Evolutionary conservation across 1,139 yeast genomes (phyloP), one percentile per base, ranked within the genome.

Genomic region (Saccharomyces hybrid): DNA sequence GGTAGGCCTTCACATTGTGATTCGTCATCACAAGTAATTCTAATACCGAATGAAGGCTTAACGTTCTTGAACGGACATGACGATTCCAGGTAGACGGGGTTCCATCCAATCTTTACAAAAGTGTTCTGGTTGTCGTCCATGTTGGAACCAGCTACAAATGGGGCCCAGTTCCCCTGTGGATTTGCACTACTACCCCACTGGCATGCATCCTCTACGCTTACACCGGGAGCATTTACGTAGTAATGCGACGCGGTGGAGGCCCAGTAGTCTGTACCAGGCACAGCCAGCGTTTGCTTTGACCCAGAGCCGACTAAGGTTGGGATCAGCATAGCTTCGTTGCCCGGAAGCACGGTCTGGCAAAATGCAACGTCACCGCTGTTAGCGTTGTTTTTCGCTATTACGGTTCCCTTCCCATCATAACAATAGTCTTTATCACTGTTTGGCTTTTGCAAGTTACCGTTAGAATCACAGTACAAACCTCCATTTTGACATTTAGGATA

Each of bases 291-390:
- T 56, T 76, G 71, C 16, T 74, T 60, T 16, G 73, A 63, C 11
- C 81, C 80, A 9, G 78, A 72, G 27, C 71, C 75, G 51, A 87
- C 82, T 54, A 77, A 71, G 29, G 95, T 88, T 57, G 97, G 97
- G 60, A 89, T 88, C 69, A 88, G 76, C 97, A 89, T 89, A 63
- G 89, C 95, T 73, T 89, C 96, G 70, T 88, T 86, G 58, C 97
- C 97, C 25, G 97, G 97, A 57, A 89, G 77, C 13, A 89, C 96
- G 3, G 96, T 89, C 75, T 90, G 97, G 72, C 97, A 89, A 72
- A 89, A 83, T 9, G 96, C 90, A 59, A 88, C 89, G 57, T 79
- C 74, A 5, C 71, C 60, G 50, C 75, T 74, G 47, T 71, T 66
- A 13, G 81, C 79, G 26, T 68, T 65, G 75, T 87, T 88, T 56